A percentile compares a stretch with the other conserved stretches of the same genome.
phyloP scores from a whole-genome alignment of 495 filamentous ascomycete genomes.

The Acidomyces sp. region DNA sequence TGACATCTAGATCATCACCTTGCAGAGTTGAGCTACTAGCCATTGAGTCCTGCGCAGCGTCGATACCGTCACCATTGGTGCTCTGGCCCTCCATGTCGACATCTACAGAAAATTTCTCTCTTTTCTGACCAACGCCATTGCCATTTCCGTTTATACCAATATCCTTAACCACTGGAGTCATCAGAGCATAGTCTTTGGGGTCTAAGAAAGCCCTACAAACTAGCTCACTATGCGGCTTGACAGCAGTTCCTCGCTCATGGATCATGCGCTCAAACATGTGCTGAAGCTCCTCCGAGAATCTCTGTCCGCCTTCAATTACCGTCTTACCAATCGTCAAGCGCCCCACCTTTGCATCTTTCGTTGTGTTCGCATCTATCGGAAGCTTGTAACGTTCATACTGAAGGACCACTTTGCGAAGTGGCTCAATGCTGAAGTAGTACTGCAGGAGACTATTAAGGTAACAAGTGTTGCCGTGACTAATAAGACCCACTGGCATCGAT shows the following conservation, averaged over 20 bases:
- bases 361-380: slow-evolving; percentile 44
- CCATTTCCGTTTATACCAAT: slow-evolving; percentile 1
- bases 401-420: slow-evolving; percentile 68
- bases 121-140: neutral
- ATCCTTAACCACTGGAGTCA: neutral
- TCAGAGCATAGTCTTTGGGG: slow-evolving; percentile 7
- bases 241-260: slow-evolving; percentile 37
- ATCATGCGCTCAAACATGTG: slow-evolving; percentile 62
- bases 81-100: neutral
- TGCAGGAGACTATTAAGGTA: slow-evolving; percentile 95
- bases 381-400: slow-evolving; percentile 55
- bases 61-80: neutral
- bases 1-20: slow-evolving; percentile 3
- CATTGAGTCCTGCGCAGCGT: neutral
- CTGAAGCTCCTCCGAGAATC: slow-evolving; percentile 53
- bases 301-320: slow-evolving; percentile 48
- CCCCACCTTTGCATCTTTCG: slow-evolving; percentile 54
- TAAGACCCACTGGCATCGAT: slow-evolving; percentile 62
- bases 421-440: slow-evolving; percentile 81
- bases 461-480: slow-evolving; percentile 93
- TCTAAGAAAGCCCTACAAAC: slow-evolving; percentile 16
- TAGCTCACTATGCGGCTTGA: slow-evolving; percentile 55
- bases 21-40: slow-evolving; percentile 14
- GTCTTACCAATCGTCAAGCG: slow-evolving; percentile 42
- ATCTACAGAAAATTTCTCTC: slow-evolving; percentile 2